A percentile compares a stretch with the other conserved stretches of the same genome.
Conservation (phyloP, 257 asterid genomes). For the Solanum sejunctum region DNA sequence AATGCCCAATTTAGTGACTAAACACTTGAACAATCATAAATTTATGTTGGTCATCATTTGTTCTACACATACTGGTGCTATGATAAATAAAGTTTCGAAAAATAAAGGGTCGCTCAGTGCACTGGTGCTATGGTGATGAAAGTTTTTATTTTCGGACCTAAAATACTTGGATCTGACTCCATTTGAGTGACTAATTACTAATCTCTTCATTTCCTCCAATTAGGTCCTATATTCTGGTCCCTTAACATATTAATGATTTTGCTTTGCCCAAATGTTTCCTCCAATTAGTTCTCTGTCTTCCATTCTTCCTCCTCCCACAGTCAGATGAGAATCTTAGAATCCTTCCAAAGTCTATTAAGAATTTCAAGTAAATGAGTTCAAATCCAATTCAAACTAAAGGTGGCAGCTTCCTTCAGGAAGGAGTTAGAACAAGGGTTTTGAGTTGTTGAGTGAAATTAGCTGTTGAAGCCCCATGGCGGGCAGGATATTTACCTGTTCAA, state of each 20-base stretch:
- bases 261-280: neutral
- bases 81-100: neutral
- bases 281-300: neutral
- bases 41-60: neutral
- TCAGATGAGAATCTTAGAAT: neutral
- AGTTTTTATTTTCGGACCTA: neutral
- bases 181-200: neutral
- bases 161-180: neutral
- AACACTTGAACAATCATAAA: no score
- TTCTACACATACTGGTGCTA: neutral
- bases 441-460: neutral
- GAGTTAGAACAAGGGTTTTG: neutral
- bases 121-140: neutral
- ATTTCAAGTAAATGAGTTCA: neutral
- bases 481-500: neutral
- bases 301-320: neutral
- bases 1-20: neutral
- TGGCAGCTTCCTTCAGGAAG: neutral
- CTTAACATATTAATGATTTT: neutral
- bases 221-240: neutral
- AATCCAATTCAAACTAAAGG: neutral
- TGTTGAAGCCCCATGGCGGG: neutral
- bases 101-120: no score
- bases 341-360: neutral
- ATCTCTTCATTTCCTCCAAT: neutral